A percentile compares a stretch with the other conserved stretches of the same genome.
Conservation (phyloP, 2,329 filamentous ascomycete species). For the Nothophaeocryptopus gaeumannii region DNA sequence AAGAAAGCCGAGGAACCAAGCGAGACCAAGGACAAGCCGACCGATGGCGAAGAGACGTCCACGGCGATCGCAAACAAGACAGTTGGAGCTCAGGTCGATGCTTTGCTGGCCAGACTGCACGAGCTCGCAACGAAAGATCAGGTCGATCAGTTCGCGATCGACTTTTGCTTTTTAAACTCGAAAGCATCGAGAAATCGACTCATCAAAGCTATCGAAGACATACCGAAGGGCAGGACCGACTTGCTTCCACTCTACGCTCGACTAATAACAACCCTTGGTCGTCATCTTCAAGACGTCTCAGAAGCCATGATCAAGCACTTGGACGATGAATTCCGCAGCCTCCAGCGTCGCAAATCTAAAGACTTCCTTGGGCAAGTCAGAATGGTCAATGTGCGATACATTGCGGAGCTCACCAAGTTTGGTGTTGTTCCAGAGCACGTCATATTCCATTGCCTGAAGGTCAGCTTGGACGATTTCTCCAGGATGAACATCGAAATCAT, state of each 20-base stretch:
- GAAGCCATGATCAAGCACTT: conserved; percentile 88
- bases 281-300: conserved; percentile 91
- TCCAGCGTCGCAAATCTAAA: conserved; percentile 95
- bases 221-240: conserved; percentile 90
- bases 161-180: conserved; percentile 97
- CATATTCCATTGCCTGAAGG: conserved; percentile 97
- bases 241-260: conserved; percentile 88
- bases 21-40: conserved; percentile 53
- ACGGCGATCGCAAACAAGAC: conserved; percentile 97
- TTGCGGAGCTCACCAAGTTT: conserved; percentile 96
- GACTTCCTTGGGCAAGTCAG: conserved; percentile 94
- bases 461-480: conserved; percentile 95
- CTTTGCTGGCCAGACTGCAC: conserved; percentile 79
- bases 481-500: conserved; percentile 99
- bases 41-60: conserved; percentile 74
- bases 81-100: conserved; percentile 93
- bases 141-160: conserved; percentile 87
- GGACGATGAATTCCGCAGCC: conserved; percentile 92
- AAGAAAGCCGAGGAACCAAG: conserved; percentile 61
- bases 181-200: conserved; percentile 95
- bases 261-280: conserved; percentile 85
- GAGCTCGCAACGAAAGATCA: conserved; percentile 88
- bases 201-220: conserved; percentile 87
- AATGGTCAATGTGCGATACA: conserved; percentile 92
- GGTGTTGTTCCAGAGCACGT: conserved; percentile 97